Base-by-base conservation (phyloP, 805 yeast species). In the Ogataea zsoltii region DNA sequence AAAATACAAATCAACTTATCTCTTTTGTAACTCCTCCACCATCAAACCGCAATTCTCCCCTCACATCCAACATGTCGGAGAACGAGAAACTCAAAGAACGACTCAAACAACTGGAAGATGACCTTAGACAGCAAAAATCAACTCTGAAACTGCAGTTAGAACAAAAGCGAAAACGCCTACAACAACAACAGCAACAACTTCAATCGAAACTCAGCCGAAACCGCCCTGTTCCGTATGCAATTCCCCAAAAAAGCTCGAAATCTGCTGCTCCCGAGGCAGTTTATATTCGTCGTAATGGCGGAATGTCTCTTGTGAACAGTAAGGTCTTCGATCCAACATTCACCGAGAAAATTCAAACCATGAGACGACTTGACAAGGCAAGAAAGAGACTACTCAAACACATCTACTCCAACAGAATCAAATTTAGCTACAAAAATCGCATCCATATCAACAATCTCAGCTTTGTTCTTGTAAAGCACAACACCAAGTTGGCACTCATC, bases 381-480 rank as follows among this genome's bases (percentile, higher is more conserved):
- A 50, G 53, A 46, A 50, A 53, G 41, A 32, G 42, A 30, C 41
- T 57, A 2, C 31, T 49, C 13, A 53, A 42, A 42, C 53, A 51
- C 42, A 48, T 62, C 13, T 40, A 57, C 43, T 55, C 62, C 43
- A 68, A 74, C 43, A 64, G 66, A 46, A 57, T 58, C 6, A 64
- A 66, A 40, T 67, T 72, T 34, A 78, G 72, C 41, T 58, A 62
- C 46, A 70, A 73, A 43, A 84, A 81, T 53, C 65, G 82, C 32
- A 53, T 72, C 9, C 40, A 54, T 12, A 64, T 79, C 10, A 67
- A 70, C 26, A 73, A 72, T 3, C 66, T 66, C n/a, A 58, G 62
- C 26, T 80, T 68, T 59, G 79, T 80, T 0, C 65, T 74, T 3
- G 56, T 69, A 1, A 57, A 64, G 14, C 59, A 63, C 25, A 80